phyloP scores from a whole-genome alignment of 352 stramenopile species.

The Phytophthora agathidicida region DNA sequence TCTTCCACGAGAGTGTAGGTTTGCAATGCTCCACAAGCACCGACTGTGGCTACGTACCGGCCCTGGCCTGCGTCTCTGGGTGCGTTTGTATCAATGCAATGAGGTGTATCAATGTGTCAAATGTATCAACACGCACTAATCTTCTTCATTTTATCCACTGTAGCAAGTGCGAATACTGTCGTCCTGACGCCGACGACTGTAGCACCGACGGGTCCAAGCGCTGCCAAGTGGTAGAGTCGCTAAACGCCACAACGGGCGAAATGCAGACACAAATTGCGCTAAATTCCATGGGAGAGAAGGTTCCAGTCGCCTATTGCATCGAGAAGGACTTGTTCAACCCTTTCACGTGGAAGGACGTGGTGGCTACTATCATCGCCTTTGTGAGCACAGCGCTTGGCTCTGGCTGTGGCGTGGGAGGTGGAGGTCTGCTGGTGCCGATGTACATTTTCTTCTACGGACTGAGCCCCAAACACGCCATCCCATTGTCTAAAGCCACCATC shows the following conservation, averaged over 20 bases:
- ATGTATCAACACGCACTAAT: slow-evolving; percentile 7
- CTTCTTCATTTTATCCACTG: slow-evolving; percentile 1
- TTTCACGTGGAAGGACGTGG: slow-evolving; percentile 71
- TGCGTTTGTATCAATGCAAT: slow-evolving; percentile 31
- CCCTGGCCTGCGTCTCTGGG: slow-evolving; percentile 69
- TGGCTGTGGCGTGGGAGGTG: slow-evolving; percentile 92
- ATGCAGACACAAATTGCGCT: slow-evolving; percentile 38
- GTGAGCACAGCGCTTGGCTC: slow-evolving; percentile 90
- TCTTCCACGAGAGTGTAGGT: slow-evolving; percentile 47
- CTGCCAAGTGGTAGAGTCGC: slow-evolving; percentile 52
- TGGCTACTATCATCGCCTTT: slow-evolving; percentile 76
- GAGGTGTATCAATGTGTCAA: not conserved
- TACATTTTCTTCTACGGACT: slow-evolving; percentile 96
- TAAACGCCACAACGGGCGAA: slow-evolving; percentile 41
- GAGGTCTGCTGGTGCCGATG: slow-evolving; percentile 96
- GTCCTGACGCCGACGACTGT: slow-evolving; percentile 58
- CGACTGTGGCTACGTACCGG: slow-evolving; percentile 81
- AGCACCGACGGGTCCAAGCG: slow-evolving; percentile 63
- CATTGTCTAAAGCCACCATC: slow-evolving; percentile 97
- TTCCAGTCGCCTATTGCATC: slow-evolving; percentile 66
- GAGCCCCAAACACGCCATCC: slow-evolving; percentile 96
- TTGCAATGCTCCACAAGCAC: slow-evolving; percentile 47
- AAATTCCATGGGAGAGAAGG: slow-evolving; percentile 37
- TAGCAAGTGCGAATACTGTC: slow-evolving; percentile 78
- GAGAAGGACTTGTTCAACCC: slow-evolving; percentile 85